These are phyloP conservation scores for Arthroderma sp. DNA, from an alignment of 2,329 filamentous ascomycete species.

Conservation along the genomic window DNA sequence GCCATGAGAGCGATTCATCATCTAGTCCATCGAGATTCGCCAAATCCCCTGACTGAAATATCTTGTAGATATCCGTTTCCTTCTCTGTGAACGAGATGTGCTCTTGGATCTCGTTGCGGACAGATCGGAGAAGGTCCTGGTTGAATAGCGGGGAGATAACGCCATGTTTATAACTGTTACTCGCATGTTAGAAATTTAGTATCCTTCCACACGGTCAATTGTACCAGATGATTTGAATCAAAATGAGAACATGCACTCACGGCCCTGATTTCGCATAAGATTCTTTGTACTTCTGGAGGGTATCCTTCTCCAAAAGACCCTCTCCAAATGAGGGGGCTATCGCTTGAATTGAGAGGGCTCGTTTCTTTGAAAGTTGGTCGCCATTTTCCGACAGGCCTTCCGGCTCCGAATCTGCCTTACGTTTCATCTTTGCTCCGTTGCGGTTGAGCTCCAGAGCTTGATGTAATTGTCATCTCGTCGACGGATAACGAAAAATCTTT, in stretches of 20 bases:
- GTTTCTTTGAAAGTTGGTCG: slow-evolving; percentile 28
- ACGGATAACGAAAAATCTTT: background rate
- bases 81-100: slow-evolving; percentile 95
- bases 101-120: slow-evolving; percentile 76
- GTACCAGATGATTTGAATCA: background rate
- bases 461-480: background rate
- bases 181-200: background rate
- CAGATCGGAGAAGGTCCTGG: slow-evolving; percentile 67
- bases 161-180: slow-evolving; percentile 67
- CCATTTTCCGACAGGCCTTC: slow-evolving; percentile 23
- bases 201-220: slow-evolving; percentile 4
- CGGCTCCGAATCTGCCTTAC: slow-evolving; percentile 28
- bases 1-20: slow-evolving; percentile 66
- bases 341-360: slow-evolving; percentile 29
- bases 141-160: slow-evolving; percentile 76
- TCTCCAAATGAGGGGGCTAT: slow-evolving; percentile 31
- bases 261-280: slow-evolving; percentile 33
- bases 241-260: slow-evolving; percentile 21
- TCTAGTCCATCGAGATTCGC: slow-evolving; percentile 93
- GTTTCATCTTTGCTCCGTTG: slow-evolving; percentile 28
- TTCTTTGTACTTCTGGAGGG: slow-evolving; percentile 33
- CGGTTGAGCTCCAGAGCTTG: background rate
- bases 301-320: slow-evolving; percentile 32
- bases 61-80: slow-evolving; percentile 99
- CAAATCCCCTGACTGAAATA: slow-evolving; percentile 94